Conservation (phyloP, 202 grass and related monocot genomes). For the Carex arenaria region DNA sequence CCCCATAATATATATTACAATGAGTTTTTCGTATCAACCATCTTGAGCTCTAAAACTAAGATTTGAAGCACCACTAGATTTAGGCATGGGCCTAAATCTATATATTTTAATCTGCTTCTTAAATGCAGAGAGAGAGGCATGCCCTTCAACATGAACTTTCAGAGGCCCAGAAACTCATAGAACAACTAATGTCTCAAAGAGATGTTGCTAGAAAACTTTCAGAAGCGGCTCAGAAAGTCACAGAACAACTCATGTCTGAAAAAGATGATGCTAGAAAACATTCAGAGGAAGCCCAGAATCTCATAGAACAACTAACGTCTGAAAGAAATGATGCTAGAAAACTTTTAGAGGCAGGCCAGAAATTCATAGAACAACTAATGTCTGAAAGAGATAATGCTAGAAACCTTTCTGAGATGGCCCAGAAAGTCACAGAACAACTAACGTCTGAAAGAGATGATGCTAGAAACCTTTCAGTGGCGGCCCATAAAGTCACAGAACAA, state of each 20-base stretch:
- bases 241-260: background rate
- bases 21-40: too few relatives aligned
- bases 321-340: slow-evolving; percentile 36
- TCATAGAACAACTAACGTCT: slow-evolving; percentile 23
- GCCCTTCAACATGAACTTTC: background rate
- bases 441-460: too few relatives aligned
- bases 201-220: too few relatives aligned
- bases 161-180: slow-evolving; percentile 18
- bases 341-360: too few relatives aligned
- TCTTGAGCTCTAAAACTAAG: background rate
- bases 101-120: background rate
- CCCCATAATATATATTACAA: too few relatives aligned
- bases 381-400: too few relatives aligned
- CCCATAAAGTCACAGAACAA: too few relatives aligned
- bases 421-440: too few relatives aligned
- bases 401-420: too few relatives aligned
- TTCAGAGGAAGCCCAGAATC: background rate
- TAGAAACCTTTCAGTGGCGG: too few relatives aligned
- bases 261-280: slow-evolving; percentile 29
- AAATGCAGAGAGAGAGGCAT: background rate
- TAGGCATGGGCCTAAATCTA: background rate
- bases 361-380: too few relatives aligned
- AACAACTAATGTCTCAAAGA: slow-evolving; percentile 1
- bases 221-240: too few relatives aligned
- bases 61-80: background rate